Base-by-base conservation (phyloP, 2,329 filamentous ascomycete genomes). In the Diaporthe australafricana region DNA sequence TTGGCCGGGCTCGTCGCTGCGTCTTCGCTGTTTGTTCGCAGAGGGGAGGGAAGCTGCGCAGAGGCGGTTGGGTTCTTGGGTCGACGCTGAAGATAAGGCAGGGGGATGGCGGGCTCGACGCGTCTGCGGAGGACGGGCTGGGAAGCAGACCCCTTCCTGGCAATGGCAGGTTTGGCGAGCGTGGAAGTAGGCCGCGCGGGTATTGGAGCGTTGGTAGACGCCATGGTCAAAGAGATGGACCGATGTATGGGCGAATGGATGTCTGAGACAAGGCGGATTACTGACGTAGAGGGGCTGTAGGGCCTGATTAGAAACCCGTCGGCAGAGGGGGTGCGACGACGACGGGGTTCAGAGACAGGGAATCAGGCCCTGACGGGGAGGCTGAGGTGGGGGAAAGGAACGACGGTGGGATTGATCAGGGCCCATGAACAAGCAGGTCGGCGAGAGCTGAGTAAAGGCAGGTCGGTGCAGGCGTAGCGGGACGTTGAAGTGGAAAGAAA, bases 1-100 rank as follows among this genome's bases (percentile, higher is more conserved):
- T 55, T 38, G 57, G 30, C 27, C 5, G 57, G 50, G n/a, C 45
- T 72, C 32, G 72, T 38, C 22, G 52, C 35, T 30, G 65, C 53
- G 40, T 69, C 67, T 48, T 70, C 70, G 70, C 66, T 71, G 53
- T 47, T 73, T 50, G 70, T 67, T 53, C 72, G 72, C 25, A 73
- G 57, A 27, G 72, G 72, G 2, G 72, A 66, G 42, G 72, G 57
- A 45, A 60, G 57, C 45, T 73, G 65, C 30, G 70, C 48, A 32
- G 57, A 42, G 40, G 70, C 38, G n/a, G 70, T 48, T 42, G 66
- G 38, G 53, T 71, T 47, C 42, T 70, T 72, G 52, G 70, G 57
- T 25, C 65, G 70, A 62, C 70, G 72, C 30, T 72, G 70, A 42
- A 72, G 57, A 47, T 66, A 73, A 50, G 72, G 66, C 60, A 73